These are phyloP conservation scores for Sphaceloma murrayae DNA, from an alignment of 2,329 filamentous ascomycete species.

Conservation along the genomic window DNA sequence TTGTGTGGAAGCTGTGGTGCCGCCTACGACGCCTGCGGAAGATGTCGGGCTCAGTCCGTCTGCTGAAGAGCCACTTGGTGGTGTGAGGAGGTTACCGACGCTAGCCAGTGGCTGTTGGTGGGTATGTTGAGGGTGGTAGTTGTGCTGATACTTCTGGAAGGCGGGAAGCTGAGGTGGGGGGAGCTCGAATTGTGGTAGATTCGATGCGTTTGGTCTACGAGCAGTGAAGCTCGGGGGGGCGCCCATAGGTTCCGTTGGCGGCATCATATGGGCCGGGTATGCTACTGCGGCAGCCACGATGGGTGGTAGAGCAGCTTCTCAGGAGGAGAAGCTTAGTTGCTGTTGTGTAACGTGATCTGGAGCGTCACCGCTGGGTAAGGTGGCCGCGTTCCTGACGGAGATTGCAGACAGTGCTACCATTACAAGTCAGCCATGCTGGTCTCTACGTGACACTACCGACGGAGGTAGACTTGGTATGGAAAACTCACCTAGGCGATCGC, in stretches of 20 bases:
- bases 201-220: constrained; percentile 59
- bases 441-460: too few species aligned
- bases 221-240: constrained; percentile 58
- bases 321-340: background rate
- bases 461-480: too few species aligned
- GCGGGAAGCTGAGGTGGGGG: constrained; percentile 50
- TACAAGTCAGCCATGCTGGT: too few species aligned
- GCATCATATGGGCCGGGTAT: constrained; percentile 52
- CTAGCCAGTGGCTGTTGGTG: constrained; percentile 37
- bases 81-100: constrained; percentile 54
- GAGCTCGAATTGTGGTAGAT: constrained; percentile 60
- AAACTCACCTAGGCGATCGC: too few species aligned
- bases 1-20: constrained; percentile 50
- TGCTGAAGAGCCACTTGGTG: constrained; percentile 49
- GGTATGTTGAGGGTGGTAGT: constrained; percentile 23
- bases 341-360: constrained; percentile 2
- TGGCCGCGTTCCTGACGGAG: constrained; percentile 4
- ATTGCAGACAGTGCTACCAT: too few species aligned
- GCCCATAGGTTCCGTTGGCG: constrained; percentile 51
- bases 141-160: constrained; percentile 40
- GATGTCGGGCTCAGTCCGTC: constrained; percentile 55
- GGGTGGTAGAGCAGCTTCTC: constrained; percentile 30
- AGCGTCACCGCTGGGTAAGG: constrained; percentile 11
- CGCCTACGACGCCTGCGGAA: constrained; percentile 49
- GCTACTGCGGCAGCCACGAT: constrained; percentile 55